Base-by-base conservation (phyloP, 306 rosid genomes). In the Glycyrrhiza uralensis region DNA sequence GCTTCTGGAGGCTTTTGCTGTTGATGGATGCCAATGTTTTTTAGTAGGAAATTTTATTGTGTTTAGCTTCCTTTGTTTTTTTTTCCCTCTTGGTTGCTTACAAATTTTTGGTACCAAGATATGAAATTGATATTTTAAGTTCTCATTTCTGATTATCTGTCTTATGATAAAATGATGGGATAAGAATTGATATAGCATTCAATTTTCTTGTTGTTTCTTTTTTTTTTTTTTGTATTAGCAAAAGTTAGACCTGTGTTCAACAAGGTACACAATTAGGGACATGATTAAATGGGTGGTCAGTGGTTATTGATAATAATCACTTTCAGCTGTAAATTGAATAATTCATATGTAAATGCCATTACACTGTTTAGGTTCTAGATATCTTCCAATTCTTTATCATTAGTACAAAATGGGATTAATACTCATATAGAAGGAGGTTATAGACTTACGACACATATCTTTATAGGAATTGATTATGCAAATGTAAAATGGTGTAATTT, bases 81-180 rank as follows among this genome's bases (percentile, higher is more conserved):
- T 52, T 5, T 33, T 51, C 32, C 24, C 28, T 7, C 17, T 52
- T 30, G 20, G 4, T 22, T 44, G 36, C 20, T 45, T 2, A 59
- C 41, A 32, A 67, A 26, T 12, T 24, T 46, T 46, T 55, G 39
- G 23, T 28, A 55, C 30, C 7, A 20, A 4, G 38, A 6, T 18
- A 7, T 66, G 17, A 38, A 72, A 56, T 46, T 72, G 45, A 28
- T 56, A 0, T 38, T n/a, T n/a, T n/a, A n/a, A n/a, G n/a, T n/a
- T n/a, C n/a, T n/a, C n/a, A n/a, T n/a, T n/a, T 73, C 4, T 49
- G 66, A 66, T 57, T 49, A 32, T 57, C 33, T 52, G 7, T 51
- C 11, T 59, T 39, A 45, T 70, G 4, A 41, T 26, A 29, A 70
- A 32, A 42, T 62, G 22, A 30, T 51, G n/a, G 10, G 7, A 6